A percentile compares a stretch with the other conserved stretches of the same genome.
phyloP scores from a whole-genome alignment of 805 yeast species.

The Candida lessepsii region DNA sequence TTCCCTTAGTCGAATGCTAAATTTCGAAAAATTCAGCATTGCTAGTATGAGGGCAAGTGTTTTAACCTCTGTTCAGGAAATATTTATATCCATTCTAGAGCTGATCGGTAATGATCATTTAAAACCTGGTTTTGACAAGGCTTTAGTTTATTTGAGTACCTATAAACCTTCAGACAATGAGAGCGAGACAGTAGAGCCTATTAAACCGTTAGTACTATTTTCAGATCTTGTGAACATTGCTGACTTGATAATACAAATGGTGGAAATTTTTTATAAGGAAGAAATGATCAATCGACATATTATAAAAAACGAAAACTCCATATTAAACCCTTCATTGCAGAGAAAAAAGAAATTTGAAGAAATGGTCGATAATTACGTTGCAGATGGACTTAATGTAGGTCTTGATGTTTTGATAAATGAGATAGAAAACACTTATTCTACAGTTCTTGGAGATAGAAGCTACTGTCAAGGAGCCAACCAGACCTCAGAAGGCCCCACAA shows the following conservation, averaged over 20 bases:
- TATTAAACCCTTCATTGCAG: slow-evolving; percentile 72
- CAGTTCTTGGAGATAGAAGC: slow-evolving; percentile 46
- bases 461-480: slow-evolving; percentile 39
- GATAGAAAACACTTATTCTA: slow-evolving; percentile 52
- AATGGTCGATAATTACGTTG: slow-evolving; percentile 82
- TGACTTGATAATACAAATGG: slow-evolving; percentile 88
- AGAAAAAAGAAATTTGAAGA: slow-evolving; percentile 80
- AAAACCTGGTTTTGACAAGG: slow-evolving; percentile 80
- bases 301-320: slow-evolving; percentile 71
- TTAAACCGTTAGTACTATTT: slow-evolving; percentile 84
- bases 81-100: slow-evolving; percentile 65
- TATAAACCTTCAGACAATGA: slow-evolving; percentile 58
- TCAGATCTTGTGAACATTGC: slow-evolving; percentile 91
- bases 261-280: slow-evolving; percentile 84
- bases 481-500: slow-evolving; percentile 41
- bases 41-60: slow-evolving; percentile 32
- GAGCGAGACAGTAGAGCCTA: slow-evolving; percentile 31
- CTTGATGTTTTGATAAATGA: slow-evolving; percentile 85
- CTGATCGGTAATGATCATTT: slow-evolving; percentile 72
- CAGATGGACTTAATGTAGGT: slow-evolving; percentile 90
- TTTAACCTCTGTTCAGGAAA: slow-evolving; percentile 47
- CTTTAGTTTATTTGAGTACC: slow-evolving; percentile 63
- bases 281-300: slow-evolving; percentile 62
- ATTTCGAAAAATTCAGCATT: slow-evolving; percentile 34
- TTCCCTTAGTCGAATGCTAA: slow-evolving; percentile 57